Percentiles rank a stretch among this genome's conserved stretches.
Evolutionary conservation across 805 yeast genomes (phyloP).

Genomic region (Starmerella sp.): DNA sequence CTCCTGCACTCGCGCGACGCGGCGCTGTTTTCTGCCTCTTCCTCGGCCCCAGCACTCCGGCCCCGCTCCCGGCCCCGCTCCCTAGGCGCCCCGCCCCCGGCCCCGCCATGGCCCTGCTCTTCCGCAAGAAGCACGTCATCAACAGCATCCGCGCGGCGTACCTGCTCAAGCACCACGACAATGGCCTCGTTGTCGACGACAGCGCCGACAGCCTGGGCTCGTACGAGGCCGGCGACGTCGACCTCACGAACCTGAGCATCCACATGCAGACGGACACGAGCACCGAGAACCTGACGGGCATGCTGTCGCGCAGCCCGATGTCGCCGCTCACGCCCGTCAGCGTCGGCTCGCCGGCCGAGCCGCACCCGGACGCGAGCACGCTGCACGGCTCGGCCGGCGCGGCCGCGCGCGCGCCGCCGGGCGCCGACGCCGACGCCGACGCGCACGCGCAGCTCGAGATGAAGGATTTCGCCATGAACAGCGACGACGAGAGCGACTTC

Average conservation of each 20-base stretch:
- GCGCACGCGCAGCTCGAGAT: slow-evolving; percentile 9
- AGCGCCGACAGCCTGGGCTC: neutral
- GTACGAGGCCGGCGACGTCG: slow-evolving; percentile 9
- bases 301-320: neutral
- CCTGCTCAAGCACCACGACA: slow-evolving; percentile 9
- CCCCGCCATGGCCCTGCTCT: slow-evolving; percentile 25
- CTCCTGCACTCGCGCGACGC: too few relatives aligned
- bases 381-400: slow-evolving; percentile 5
- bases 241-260: slow-evolving; percentile 2
- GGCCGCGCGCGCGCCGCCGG: neutral
- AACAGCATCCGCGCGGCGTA: slow-evolving; percentile 26
- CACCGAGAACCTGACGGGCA: neutral
- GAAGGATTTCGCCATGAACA: slow-evolving; percentile 30
- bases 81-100: neutral
- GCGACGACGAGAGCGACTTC: slow-evolving; percentile 34
- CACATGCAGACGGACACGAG: slow-evolving; percentile 1
- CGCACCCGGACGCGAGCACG: neutral
- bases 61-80: too few relatives aligned
- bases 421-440: slow-evolving; percentile 10
- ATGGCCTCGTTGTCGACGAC: slow-evolving; percentile 12
- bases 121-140: slow-evolving; percentile 27
- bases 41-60: too few relatives aligned
- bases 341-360: neutral
- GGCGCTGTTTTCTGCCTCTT: too few relatives aligned
- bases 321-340: neutral